Evolutionary conservation across 176 grass and related monocot genomes (phyloP).

Genomic region (Zoysia pacifica): DNA sequence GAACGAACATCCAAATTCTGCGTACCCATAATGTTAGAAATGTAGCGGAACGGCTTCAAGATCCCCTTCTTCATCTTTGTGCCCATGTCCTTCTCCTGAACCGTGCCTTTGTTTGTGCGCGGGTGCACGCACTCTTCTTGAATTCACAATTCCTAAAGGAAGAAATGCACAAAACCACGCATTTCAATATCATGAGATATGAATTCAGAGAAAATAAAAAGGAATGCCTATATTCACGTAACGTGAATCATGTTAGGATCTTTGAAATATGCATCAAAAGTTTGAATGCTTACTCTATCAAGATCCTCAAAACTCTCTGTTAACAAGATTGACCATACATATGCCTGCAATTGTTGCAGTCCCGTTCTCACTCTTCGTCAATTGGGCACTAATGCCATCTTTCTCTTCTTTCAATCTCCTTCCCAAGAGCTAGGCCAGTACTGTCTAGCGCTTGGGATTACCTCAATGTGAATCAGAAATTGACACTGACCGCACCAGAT

Average conservation of each 20-base stretch:
- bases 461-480: conserved; percentile 18
- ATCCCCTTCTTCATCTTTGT: conserved; percentile 83
- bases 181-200: neutral
- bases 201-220: neutral
- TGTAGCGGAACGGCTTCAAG: conserved; percentile 69
- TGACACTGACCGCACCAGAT: conserved; percentile 33
- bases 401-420: conserved; percentile 29
- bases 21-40: conserved; percentile 86
- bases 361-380: conserved; percentile 26
- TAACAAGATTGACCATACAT: conserved; percentile 33
- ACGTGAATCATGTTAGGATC: neutral
- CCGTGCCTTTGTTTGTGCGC: conserved; percentile 2
- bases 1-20: neutral
- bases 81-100: conserved; percentile 18
- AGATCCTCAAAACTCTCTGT: conserved; percentile 17
- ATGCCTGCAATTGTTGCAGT: conserved; percentile 28
- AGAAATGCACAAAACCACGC: conserved; percentile 1
- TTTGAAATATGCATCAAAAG: neutral
- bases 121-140: conserved; percentile 22
- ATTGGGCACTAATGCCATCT: conserved; percentile 9
- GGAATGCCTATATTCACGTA: neutral
- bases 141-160: conserved; percentile 15
- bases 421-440: conserved; percentile 30
- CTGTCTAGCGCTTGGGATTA: conserved; percentile 26
- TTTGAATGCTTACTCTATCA: conserved; percentile 41